Percentiles rank a stretch among this genome's conserved stretches.
These are phyloP conservation scores for Botryobasidium botryosum DNA, from an alignment of 768 basidiomycete species.

Conservation along the genomic window DNA sequence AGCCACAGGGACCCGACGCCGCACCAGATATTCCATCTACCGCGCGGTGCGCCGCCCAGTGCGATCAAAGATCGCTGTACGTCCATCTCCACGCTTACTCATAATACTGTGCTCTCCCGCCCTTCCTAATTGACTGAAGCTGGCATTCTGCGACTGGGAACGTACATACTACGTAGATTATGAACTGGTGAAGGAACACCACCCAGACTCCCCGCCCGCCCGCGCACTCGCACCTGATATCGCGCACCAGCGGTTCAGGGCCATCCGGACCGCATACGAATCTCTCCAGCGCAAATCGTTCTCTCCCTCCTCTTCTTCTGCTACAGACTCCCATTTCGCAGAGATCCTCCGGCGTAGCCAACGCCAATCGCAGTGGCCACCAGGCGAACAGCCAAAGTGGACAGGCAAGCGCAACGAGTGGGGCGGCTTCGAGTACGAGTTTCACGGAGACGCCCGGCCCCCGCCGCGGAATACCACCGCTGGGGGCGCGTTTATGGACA, in stretches of 20 bases:
- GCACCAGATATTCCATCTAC: slow-evolving; percentile 47
- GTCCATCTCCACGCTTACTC: too few relatives aligned
- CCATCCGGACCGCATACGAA: slow-evolving; percentile 54
- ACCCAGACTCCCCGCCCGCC: slow-evolving; percentile 46
- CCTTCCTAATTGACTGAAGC: too few relatives aligned
- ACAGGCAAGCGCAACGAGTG: slow-evolving; percentile 5
- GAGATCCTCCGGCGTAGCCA: too few relatives aligned
- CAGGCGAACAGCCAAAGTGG: too few relatives aligned
- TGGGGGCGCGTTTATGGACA: too few relatives aligned
- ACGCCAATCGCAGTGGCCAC: not conserved
- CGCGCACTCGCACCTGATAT: slow-evolving; percentile 28
- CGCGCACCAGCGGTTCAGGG: slow-evolving; percentile 45
- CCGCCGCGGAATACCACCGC: too few relatives aligned
- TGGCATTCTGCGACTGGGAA: too few relatives aligned
- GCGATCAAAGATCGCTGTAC: slow-evolving; percentile 44
- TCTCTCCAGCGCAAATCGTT: slow-evolving; percentile 21
- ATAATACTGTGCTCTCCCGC: too few relatives aligned
- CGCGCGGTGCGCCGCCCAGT: slow-evolving; percentile 30
- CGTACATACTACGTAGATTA: too few relatives aligned
- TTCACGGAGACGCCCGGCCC: not conserved
- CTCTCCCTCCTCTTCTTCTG: not conserved
- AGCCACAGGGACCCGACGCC: slow-evolving; percentile 34
- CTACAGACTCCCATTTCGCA: not conserved
- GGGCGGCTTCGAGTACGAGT: slow-evolving; percentile 8
- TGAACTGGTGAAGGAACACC: slow-evolving; percentile 64